Evolutionary conservation across 164 flowering plant genomes (phyloP).

Genomic region (Vitis rupestris): DNA sequence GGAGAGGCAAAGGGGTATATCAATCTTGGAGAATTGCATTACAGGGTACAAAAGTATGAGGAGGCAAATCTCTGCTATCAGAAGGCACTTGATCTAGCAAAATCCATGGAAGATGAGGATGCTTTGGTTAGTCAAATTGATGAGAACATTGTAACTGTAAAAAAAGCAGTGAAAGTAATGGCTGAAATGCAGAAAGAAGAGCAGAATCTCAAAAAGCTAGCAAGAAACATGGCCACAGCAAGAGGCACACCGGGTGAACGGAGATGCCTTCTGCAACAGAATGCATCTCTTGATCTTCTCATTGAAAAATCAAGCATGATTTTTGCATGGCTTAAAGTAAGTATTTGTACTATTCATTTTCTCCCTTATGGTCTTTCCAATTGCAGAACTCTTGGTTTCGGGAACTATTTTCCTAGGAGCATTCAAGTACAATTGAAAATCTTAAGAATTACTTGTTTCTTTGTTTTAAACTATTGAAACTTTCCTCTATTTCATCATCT

Average conservation of each 20-base stretch:
- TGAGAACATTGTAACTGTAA: slow-evolving; percentile 60
- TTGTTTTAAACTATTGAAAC: too few relatives aligned
- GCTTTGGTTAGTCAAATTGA: slow-evolving; percentile 58
- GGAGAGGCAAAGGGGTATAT: slow-evolving; percentile 98
- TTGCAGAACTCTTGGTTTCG: neutral
- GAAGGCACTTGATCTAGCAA: slow-evolving; percentile 76
- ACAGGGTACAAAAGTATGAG: slow-evolving; percentile 66
- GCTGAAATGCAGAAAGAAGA: slow-evolving; percentile 72
- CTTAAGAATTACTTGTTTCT: neutral
- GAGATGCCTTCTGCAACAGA: slow-evolving; percentile 62
- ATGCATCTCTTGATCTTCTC: slow-evolving; percentile 64
- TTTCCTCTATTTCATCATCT: too few relatives aligned
- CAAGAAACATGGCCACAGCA: slow-evolving; percentile 41
- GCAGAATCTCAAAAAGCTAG: slow-evolving; percentile 77
- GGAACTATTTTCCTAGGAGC: neutral
- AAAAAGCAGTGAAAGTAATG: slow-evolving; percentile 59
- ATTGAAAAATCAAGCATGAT: slow-evolving; percentile 75
- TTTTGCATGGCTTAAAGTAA: slow-evolving; percentile 73
- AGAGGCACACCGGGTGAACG: slow-evolving; percentile 63
- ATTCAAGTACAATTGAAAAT: neutral
- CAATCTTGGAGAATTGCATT: slow-evolving; percentile 86
- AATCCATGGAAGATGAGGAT: slow-evolving; percentile 89
- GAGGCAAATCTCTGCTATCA: slow-evolving; percentile 70
- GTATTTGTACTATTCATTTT: slow-evolving; percentile 5
- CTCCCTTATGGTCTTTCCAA: neutral